Conservation (phyloP, 306 rosid genomes). For the Inga leiocalycina region DNA sequence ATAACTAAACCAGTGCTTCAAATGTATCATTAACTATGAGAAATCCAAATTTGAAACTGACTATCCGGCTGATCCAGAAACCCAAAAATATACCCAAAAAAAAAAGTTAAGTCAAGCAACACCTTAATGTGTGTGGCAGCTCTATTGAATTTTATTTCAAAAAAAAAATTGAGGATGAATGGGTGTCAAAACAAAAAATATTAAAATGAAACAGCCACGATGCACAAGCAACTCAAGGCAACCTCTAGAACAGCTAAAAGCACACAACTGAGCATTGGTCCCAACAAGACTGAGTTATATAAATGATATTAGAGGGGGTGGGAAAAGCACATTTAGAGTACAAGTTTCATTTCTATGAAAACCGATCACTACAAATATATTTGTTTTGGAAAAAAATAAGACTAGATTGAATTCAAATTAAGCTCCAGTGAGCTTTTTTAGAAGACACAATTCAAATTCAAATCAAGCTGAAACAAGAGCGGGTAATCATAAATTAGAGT, state of each 20-base stretch:
- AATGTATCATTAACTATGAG: slow-evolving; percentile 15
- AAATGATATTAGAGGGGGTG: background rate
- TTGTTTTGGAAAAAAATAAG: background rate
- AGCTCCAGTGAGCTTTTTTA: slow-evolving; percentile 12
- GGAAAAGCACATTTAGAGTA: background rate
- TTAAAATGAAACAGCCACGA: background rate
- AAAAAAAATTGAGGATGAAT: too few species aligned
- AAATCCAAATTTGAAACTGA: background rate
- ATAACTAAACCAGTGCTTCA: slow-evolving; percentile 16
- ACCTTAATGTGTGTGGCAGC: background rate
- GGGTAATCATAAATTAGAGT: slow-evolving; percentile 4
- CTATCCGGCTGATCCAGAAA: background rate
- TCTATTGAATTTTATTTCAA: background rate
- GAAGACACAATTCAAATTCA: slow-evolving; percentile 13
- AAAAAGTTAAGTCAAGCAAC: background rate
- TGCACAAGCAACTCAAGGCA: slow-evolving; percentile 9
- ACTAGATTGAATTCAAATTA: background rate
- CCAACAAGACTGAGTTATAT: background rate
- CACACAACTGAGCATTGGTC: slow-evolving; percentile 17
- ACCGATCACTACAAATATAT: background rate
- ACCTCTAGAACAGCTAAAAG: background rate
- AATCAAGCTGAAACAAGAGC: background rate
- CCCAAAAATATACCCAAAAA: background rate
- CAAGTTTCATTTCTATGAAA: slow-evolving; percentile 14
- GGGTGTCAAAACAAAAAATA: background rate